These are phyloP conservation scores for Xylaria sp. DNA, from an alignment of 2,329 filamentous ascomycete species.

Conservation along the genomic window DNA sequence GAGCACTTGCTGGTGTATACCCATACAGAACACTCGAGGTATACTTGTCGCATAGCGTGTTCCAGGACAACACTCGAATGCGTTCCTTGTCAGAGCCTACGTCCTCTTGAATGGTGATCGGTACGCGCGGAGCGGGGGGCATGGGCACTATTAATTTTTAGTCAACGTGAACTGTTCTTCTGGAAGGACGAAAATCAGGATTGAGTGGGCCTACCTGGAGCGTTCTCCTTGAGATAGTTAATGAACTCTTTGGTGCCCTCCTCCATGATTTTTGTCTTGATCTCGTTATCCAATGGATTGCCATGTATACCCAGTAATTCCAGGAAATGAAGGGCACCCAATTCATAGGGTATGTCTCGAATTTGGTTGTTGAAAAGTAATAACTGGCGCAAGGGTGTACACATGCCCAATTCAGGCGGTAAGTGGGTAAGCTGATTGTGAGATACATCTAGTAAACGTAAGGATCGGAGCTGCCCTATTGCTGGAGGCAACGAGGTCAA, in stretches of 20 bases:
- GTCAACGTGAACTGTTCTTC: neutral
- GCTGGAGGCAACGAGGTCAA: constrained; percentile 80
- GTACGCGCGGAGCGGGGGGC: constrained; percentile 79
- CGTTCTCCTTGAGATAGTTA: constrained; percentile 82
- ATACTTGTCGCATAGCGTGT: constrained; percentile 94
- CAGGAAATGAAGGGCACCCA: constrained; percentile 88
- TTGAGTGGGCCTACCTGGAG: constrained; percentile 73
- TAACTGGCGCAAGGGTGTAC: constrained; percentile 87
- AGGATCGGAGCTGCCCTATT: constrained; percentile 83
- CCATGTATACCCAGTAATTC: constrained; percentile 93
- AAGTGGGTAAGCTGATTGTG: constrained; percentile 85
- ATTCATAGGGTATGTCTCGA: constrained; percentile 81
- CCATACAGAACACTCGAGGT: constrained; percentile 87
- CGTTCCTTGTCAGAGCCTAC: constrained; percentile 70
- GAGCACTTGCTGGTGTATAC: constrained; percentile 84
- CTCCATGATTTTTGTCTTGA: constrained; percentile 86
- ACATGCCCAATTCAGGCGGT: constrained; percentile 95
- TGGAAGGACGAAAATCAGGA: neutral
- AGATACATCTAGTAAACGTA: constrained; percentile 87
- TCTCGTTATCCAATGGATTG: constrained; percentile 80
- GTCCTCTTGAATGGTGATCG: constrained; percentile 80
- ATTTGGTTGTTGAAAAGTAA: constrained; percentile 92
- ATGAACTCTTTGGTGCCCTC: constrained; percentile 89
- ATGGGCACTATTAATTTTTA: constrained; percentile 69
- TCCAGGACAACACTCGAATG: constrained; percentile 91